phyloP scores from a whole-genome alignment of 192 early-diverging fungal species.

The Rhizoclosmatium sp. region DNA sequence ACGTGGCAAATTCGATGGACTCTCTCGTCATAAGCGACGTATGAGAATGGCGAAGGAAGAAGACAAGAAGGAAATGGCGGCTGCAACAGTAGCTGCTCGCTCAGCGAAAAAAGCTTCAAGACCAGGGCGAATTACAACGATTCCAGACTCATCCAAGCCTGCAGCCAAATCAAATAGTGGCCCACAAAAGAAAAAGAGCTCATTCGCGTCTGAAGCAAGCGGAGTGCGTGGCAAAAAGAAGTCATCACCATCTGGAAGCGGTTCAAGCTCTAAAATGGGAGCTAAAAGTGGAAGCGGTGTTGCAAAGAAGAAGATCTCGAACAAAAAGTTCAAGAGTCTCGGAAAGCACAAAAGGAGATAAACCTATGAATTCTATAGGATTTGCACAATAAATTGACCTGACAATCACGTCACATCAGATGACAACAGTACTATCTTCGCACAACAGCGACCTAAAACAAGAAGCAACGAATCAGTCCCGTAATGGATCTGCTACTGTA shows the following conservation, averaged over 20 bases:
- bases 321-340: conserved; percentile 34
- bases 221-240: conserved; percentile 27
- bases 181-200: conserved; percentile 20
- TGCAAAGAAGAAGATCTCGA: conserved; percentile 33
- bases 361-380: background rate
- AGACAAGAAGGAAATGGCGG: conserved; percentile 49
- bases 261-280: conserved; percentile 3
- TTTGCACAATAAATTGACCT: no score
- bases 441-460: no score
- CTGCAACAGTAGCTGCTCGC: conserved; percentile 42
- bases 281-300: conserved; percentile 21
- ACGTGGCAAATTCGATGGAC: conserved; percentile 50
- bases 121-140: conserved; percentile 22
- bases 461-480: no score
- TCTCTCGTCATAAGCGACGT: conserved; percentile 59
- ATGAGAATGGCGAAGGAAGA: conserved; percentile 48
- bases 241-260: background rate
- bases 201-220: background rate
- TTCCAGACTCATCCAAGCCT: conserved; percentile 6
- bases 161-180: background rate
- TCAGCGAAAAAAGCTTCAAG: conserved; percentile 42
- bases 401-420: no score
- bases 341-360: conserved; percentile 28
- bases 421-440: no score
- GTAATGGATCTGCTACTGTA: background rate